Evolutionary conservation across 2,329 filamentous ascomycete species (phyloP).

Genomic region (Colletotrichum paranaense): DNA sequence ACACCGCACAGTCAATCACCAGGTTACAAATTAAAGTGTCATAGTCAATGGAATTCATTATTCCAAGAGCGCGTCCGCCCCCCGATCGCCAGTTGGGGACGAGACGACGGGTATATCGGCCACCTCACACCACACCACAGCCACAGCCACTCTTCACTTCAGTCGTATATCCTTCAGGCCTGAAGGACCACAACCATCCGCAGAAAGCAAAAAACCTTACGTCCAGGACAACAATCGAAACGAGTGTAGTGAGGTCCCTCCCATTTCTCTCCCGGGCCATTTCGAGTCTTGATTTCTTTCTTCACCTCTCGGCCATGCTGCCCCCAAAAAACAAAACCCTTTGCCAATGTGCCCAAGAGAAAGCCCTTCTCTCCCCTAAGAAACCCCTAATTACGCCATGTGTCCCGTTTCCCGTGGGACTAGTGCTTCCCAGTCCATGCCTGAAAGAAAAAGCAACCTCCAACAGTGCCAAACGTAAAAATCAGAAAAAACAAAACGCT

Average conservation of each 20-base stretch:
- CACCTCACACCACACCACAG: constrained; percentile 4
- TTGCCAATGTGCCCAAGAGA: background rate
- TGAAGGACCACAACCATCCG: background rate
- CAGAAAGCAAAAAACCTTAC: background rate
- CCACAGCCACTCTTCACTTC: background rate
- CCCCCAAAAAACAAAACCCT: constrained; percentile 4
- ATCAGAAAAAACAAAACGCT: background rate
- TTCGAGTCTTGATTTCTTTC: background rate
- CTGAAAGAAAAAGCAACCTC: constrained; percentile 8
- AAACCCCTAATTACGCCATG: constrained; percentile 30
- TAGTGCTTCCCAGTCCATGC: background rate
- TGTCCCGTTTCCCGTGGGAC: constrained; percentile 8
- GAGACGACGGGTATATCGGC: constrained; percentile 33
- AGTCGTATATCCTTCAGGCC: background rate
- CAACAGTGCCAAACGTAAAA: background rate
- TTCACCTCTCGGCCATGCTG: constrained; percentile 18
- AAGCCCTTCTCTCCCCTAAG: background rate
- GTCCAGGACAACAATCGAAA: constrained; percentile 8
- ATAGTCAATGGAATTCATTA: constrained; percentile 10
- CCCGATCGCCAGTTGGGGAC: background rate
- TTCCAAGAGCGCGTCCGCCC: constrained; percentile 27
- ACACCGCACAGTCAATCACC: background rate
- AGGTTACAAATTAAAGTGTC: background rate
- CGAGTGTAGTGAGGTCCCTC: constrained; percentile 29
- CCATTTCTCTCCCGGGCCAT: constrained; percentile 6